These are phyloP conservation scores for Mycena amicta DNA, from an alignment of 768 basidiomycete species.

Conservation along the genomic window DNA sequence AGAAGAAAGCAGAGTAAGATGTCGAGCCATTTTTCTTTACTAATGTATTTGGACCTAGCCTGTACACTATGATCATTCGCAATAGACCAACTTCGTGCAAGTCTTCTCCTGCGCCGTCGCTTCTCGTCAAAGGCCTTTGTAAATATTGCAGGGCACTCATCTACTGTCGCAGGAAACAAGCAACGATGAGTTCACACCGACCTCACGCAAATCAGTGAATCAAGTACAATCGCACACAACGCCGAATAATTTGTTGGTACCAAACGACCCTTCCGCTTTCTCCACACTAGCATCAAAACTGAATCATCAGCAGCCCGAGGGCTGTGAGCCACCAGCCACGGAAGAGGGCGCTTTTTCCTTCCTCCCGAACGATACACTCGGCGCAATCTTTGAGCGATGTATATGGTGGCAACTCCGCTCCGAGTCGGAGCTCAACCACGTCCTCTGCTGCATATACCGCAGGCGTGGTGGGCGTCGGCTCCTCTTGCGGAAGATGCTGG, in stretches of 20 bases:
- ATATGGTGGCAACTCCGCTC: slow-evolving; percentile 8
- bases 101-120: no score
- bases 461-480: no score
- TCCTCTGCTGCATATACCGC: slow-evolving; percentile 6
- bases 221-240: no score
- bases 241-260: no score
- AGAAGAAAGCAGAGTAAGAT: slow-evolving; percentile 60
- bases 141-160: no score
- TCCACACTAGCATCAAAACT: background rate
- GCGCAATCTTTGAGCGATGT: slow-evolving; percentile 6
- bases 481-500: background rate
- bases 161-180: no score
- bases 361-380: slow-evolving; percentile 6
- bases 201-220: no score
- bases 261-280: no score
- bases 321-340: slow-evolving; percentile 21
- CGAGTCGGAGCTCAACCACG: slow-evolving; percentile 11
- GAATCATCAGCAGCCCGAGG: background rate
- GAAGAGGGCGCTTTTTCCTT: slow-evolving; percentile 13
- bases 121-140: no score
- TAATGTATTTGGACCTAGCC: background rate
- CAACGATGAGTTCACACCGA: no score
- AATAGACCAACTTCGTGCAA: no score
- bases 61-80: background rate
- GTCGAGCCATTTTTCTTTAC: background rate